These are phyloP conservation scores for Alternaria ventricosa DNA, from an alignment of 2,329 filamentous ascomycete species.

Conservation along the genomic window DNA sequence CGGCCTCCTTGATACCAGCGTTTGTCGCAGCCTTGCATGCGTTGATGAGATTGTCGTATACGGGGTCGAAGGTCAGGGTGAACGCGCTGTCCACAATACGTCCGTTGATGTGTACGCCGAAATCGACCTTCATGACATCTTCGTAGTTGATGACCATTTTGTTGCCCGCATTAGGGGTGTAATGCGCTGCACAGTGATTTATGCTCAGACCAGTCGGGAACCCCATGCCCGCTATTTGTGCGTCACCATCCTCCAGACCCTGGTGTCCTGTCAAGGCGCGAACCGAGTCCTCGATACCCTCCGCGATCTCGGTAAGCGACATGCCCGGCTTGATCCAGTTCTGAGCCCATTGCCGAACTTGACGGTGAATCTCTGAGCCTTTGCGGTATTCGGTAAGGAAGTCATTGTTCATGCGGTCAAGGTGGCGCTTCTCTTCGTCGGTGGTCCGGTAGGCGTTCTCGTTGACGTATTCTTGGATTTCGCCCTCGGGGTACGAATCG, in stretches of 20 bases:
- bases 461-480: conserved; percentile 78
- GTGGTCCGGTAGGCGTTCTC: conserved; percentile 83
- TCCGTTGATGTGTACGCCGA: conserved; percentile 74
- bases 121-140: conserved; percentile 77
- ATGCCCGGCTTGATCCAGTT: conserved; percentile 82
- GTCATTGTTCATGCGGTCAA: conserved; percentile 80
- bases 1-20: conserved; percentile 82
- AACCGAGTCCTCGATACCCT: conserved; percentile 85
- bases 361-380: conserved; percentile 86
- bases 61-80: conserved; percentile 71
- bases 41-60: conserved; percentile 70
- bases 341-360: conserved; percentile 84
- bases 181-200: conserved; percentile 86
- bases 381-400: conserved; percentile 83
- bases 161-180: conserved; percentile 85
- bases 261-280: conserved; percentile 77
- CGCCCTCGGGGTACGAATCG: conserved; percentile 75
- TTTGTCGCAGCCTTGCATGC: conserved; percentile 74
- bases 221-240: conserved; percentile 79
- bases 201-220: conserved; percentile 85
- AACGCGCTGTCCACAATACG: conserved; percentile 76
- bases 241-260: conserved; percentile 79
- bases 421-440: conserved; percentile 81
- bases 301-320: conserved; percentile 79
- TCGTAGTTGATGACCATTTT: conserved; percentile 71